Base-by-base conservation (phyloP, 129 eudicot genomes). In the Dittrichia graveolens region DNA sequence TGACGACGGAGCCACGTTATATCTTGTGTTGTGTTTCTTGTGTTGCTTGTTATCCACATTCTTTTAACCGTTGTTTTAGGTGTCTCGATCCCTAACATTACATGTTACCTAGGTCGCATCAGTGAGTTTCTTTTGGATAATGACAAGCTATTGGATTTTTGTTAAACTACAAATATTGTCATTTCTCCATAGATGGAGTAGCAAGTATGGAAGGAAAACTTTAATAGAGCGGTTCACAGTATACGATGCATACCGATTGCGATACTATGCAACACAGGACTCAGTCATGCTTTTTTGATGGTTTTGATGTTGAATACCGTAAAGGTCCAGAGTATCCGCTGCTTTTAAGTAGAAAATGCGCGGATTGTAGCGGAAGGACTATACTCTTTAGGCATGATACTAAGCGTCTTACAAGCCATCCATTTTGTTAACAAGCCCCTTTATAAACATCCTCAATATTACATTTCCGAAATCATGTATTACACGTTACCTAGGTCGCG, bases 331-430 rank as follows among this genome's bases (percentile, higher is more conserved):
- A 42, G 65, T 61, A 72, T 76, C 63, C 48, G 76, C 80, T 50
- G 75, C 64, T 58, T 82, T 77, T 74, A 74, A 56, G 80, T 78
- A 15, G 9, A 77, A 42, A 79, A 84, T 74, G 72, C n/a, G n/a
- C 47, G 40, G 80, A 46, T 55, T 16, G 75, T 78, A 71, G 61
- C 15, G 3, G 76, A 39, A 43, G 75, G 65, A 19, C 44, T 49
- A 4, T 31, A 31, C 48, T 37, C 46, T 47, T 56, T 68, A 55
- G 50, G 65, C 60, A 24, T 72, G 74, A 65, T 35, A 55, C 40
- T 62, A n/a, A n/a, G n/a, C n/a, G 47, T 41, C 56, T 65, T 62
- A 57, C 61, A 54, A 49, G 18, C 75, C 67, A 49, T 72, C 46
- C 24, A 48, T 35, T 54, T 45, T 43, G 38, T 41, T 56, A 31